Conservation (phyloP, 1,139 yeast species). For the Saccharomycopsis crataegensis region DNA sequence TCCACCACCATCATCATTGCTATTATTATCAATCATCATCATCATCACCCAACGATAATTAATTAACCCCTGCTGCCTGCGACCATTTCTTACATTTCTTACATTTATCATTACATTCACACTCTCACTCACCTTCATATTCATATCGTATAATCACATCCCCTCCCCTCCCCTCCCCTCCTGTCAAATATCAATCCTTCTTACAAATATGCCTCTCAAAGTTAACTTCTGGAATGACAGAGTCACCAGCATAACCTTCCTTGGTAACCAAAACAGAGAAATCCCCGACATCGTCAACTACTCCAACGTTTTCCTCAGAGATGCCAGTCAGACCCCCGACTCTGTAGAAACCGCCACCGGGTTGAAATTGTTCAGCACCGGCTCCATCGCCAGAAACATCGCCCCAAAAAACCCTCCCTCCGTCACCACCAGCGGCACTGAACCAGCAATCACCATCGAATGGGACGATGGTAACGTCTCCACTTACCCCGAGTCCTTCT, state of each 20-base stretch:
- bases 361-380: conserved; percentile 65
- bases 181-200: too few relatives aligned
- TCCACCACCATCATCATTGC: too few relatives aligned
- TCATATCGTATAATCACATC: too few relatives aligned
- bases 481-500: conserved; percentile 40
- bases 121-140: too few relatives aligned
- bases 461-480: conserved; percentile 55
- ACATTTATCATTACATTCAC: too few relatives aligned
- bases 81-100: too few relatives aligned
- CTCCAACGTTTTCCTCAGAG: conserved; percentile 56
- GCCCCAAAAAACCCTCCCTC: conserved; percentile 27
- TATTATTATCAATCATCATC: too few relatives aligned
- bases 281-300: conserved; percentile 32
- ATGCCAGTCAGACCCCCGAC: conserved; percentile 43
- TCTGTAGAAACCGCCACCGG: conserved; percentile 52
- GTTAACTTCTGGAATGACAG: conserved; percentile 19
- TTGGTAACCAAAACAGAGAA: conserved; percentile 11
- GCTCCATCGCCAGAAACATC: conserved; percentile 31
- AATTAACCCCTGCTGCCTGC: too few relatives aligned
- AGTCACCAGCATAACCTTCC: conserved; percentile 18
- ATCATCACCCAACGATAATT: too few relatives aligned
- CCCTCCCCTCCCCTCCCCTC: too few relatives aligned
- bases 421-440: conserved; percentile 24
- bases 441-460: conserved; percentile 35
- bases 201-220: conserved; percentile 11